Conservation (phyloP, 2,329 filamentous ascomycete genomes). For the Pseudopithomyces chartarum region DNA sequence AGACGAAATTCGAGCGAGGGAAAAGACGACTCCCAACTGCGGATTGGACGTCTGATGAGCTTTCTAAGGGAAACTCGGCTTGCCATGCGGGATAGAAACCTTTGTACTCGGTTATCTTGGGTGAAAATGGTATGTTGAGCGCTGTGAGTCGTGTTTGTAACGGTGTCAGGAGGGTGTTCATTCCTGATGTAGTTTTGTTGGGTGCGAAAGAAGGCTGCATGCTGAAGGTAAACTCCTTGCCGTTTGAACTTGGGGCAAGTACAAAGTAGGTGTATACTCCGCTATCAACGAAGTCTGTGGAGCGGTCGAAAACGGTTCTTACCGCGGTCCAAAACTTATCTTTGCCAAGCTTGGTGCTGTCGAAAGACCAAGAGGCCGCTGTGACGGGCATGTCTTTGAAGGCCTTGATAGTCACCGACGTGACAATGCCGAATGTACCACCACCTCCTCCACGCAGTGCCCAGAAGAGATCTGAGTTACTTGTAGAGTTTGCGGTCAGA, state of each 20-base stretch:
- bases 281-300: constrained; percentile 17
- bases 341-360: constrained; percentile 30
- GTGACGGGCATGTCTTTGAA: constrained; percentile 31
- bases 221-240: constrained; percentile 19
- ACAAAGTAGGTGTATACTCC: constrained; percentile 26
- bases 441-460: constrained; percentile 35
- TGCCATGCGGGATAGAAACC: constrained; percentile 36
- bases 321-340: constrained; percentile 34
- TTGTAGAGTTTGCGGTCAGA: constrained; percentile 25
- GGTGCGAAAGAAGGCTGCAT: constrained; percentile 30
- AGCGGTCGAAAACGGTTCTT: constrained; percentile 19
- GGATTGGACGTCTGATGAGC: constrained; percentile 15
- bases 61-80: constrained; percentile 30
- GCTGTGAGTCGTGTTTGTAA: constrained; percentile 18
- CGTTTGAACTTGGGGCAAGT: constrained; percentile 14
- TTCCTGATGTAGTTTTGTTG: constrained; percentile 20
- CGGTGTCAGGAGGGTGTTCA: constrained; percentile 19
- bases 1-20: constrained; percentile 33
- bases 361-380: constrained; percentile 36
- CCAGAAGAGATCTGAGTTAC: constrained; percentile 30
- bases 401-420: constrained; percentile 31
- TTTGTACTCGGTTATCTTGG: constrained; percentile 35
- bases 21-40: constrained; percentile 27
- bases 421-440: constrained; percentile 33
- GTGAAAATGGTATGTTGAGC: constrained; percentile 32